Conservation (phyloP, 768 basidiomycete genomes). For the Podaxis mareebaensis region DNA sequence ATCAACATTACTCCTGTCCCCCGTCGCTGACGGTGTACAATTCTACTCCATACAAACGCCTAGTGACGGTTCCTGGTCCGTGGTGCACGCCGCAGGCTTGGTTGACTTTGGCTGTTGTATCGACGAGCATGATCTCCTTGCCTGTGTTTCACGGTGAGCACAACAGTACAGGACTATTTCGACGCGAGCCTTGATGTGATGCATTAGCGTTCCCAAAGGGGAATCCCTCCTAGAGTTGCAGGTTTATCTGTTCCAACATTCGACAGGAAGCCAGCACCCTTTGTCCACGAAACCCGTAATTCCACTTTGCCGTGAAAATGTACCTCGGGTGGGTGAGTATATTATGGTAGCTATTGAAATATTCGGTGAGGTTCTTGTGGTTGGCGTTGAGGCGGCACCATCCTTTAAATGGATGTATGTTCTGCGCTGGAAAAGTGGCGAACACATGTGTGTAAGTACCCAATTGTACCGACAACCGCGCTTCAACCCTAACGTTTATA, state of each 20-base stretch:
- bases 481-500: too few species aligned
- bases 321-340: too few species aligned
- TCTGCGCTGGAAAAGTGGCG: not conserved
- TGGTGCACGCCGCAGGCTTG: not conserved
- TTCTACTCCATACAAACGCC: not conserved
- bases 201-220: not conserved
- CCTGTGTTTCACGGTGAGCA: not conserved
- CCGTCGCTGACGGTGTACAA: not conserved
- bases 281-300: not conserved
- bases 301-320: not conserved
- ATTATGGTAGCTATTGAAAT: not conserved
- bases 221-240: not conserved
- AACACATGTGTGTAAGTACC: not conserved
- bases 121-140: conserved; percentile 1
- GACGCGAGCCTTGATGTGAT: not conserved
- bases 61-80: not conserved
- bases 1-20: not conserved
- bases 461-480: too few species aligned
- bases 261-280: not conserved
- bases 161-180: not conserved
- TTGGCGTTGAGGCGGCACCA: not conserved
- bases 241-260: not conserved
- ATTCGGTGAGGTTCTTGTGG: not conserved
- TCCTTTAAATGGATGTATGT: not conserved
- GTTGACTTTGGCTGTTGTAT: not conserved